Percentiles rank a stretch among this genome's conserved stretches.
Evolutionary conservation across 2,329 filamentous ascomycete genomes (phyloP).

Genomic region (Colletotrichum sp.): DNA sequence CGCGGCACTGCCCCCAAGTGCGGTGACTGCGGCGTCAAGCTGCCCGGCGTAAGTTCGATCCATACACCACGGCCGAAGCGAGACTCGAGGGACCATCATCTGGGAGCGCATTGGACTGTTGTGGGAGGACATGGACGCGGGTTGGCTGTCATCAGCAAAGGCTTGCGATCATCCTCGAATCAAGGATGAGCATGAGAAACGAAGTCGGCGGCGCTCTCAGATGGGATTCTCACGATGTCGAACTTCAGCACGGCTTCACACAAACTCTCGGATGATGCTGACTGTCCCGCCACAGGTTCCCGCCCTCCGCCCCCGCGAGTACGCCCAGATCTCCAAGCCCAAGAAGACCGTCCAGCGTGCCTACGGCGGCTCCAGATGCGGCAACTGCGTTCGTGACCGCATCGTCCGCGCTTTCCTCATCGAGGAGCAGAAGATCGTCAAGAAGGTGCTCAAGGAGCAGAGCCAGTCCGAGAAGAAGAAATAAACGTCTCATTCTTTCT

Average conservation of each 20-base stretch:
- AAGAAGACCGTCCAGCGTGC: conserved; percentile 99
- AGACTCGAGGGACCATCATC: not conserved
- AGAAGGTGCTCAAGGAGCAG: conserved; percentile 99
- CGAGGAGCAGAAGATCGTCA: conserved; percentile 99
- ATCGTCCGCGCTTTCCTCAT: conserved; percentile 98
- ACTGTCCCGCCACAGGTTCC: conserved; percentile 67
- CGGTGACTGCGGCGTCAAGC: conserved; percentile 97
- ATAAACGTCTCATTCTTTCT: conserved; percentile 51
- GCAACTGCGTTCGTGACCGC: conserved; percentile 97
- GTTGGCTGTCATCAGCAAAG: too few species aligned
- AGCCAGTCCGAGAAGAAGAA: conserved; percentile 74
- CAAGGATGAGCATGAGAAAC: not conserved
- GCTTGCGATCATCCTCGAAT: not conserved
- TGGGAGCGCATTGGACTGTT: not conserved
- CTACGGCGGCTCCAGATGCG: conserved; percentile 98
- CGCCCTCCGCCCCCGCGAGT: conserved; percentile 97
- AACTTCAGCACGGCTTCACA: not conserved
- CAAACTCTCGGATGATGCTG: not conserved
- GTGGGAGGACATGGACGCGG: not conserved
- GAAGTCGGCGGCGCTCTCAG: not conserved
- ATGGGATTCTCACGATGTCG: not conserved
- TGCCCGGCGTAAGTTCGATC: conserved; percentile 85
- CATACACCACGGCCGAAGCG: not conserved
- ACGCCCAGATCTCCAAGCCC: conserved; percentile 94
- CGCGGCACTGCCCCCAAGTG: conserved; percentile 97